These are phyloP conservation scores for Hyphopichia khmerensis DNA, from an alignment of 1,139 yeast genomes.

Conservation along the genomic window DNA sequence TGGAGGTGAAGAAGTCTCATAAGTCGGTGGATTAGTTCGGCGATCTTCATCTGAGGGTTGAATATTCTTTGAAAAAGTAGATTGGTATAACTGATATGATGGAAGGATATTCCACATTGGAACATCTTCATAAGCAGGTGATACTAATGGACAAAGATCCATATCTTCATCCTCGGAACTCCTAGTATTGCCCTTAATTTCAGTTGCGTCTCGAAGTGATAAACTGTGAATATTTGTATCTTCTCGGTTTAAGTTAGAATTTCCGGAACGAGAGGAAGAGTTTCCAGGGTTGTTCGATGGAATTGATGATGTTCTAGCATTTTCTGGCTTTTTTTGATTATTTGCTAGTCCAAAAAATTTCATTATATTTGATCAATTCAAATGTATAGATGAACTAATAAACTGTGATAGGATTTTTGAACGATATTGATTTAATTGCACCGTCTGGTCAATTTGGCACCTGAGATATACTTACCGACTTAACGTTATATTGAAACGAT, in stretches of 20 bases:
- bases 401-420: too few relatives aligned
- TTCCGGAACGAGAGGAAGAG: not conserved
- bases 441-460: too few relatives aligned
- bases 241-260: not conserved
- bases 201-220: not conserved
- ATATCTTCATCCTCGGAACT: not conserved
- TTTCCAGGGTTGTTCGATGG: too few relatives aligned
- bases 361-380: not conserved
- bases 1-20: conserved; percentile 13
- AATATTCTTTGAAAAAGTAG: conserved; percentile 25
- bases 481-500: too few relatives aligned
- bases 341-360: conserved; percentile 1
- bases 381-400: not conserved
- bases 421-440: too few relatives aligned
- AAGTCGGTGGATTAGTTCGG: conserved; percentile 21
- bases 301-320: not conserved
- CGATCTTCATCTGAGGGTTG: conserved; percentile 21
- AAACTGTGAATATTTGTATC: conserved; percentile 3
- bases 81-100: conserved; percentile 25
- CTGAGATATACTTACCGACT: too few relatives aligned
- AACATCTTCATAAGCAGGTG: conserved; percentile 25
- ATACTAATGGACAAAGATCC: conserved; percentile 10
- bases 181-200: not conserved
- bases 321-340: not conserved
- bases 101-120: conserved; percentile 33